Conservation (phyloP, 768 basidiomycete species). For the Lactarius tabidus region DNA sequence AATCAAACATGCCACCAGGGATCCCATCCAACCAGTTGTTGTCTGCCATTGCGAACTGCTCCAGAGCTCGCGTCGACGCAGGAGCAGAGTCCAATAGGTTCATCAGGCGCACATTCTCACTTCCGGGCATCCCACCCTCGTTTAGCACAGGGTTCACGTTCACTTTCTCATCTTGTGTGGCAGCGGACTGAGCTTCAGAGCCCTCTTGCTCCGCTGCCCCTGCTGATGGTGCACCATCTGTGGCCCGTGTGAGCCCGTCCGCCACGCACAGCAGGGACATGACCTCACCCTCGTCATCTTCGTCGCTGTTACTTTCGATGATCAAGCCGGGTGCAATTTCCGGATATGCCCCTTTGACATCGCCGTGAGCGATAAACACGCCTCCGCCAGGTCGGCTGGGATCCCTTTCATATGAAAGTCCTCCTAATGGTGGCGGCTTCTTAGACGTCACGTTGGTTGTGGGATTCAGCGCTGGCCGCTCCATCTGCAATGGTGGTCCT, state of each 20-base stretch:
- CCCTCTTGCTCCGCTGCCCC: constrained; percentile 3
- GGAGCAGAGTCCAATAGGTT: constrained; percentile 65
- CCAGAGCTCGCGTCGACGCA: constrained; percentile 44
- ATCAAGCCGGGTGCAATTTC: constrained; percentile 56
- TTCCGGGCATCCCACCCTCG: constrained; percentile 32
- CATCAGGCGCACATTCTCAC: constrained; percentile 66
- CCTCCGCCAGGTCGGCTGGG: constrained; percentile 81
- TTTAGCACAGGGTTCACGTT: constrained; percentile 82
- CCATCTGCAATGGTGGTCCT: constrained; percentile 48
- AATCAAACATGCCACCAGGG: constrained; percentile 83
- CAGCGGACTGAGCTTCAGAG: constrained; percentile 47
- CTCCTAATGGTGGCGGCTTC: constrained; percentile 44
- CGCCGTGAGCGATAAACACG: constrained; percentile 63
- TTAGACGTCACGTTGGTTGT: constrained; percentile 64
- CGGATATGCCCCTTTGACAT: constrained; percentile 26
- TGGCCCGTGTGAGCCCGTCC: constrained; percentile 16
- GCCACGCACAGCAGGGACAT: constrained; percentile 13
- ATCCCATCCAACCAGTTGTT: constrained; percentile 71
- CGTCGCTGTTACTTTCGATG: constrained; percentile 44
- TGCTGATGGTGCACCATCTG: constrained; percentile 16
- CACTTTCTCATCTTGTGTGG: constrained; percentile 39
- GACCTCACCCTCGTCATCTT: constrained; percentile 23
- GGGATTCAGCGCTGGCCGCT: constrained; percentile 68
- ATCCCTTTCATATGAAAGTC: constrained; percentile 74
- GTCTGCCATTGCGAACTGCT: constrained; percentile 64